These are phyloP conservation scores for Kondoa subrosea DNA, from an alignment of 768 basidiomycete genomes.

Conservation along the genomic window DNA sequence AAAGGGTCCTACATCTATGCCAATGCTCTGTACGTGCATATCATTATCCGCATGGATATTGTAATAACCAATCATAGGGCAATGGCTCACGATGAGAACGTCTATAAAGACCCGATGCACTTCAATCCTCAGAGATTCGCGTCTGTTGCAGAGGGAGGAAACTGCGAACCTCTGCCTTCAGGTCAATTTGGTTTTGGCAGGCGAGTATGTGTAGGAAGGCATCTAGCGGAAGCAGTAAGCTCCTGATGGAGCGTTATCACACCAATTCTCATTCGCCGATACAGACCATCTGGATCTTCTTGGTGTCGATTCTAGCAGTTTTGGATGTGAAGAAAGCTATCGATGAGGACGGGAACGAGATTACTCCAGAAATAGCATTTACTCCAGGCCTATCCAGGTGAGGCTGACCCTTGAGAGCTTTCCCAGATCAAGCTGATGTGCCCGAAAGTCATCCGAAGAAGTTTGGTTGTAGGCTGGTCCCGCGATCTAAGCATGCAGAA, in stretches of 20 bases:
- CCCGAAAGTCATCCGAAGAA: conserved; percentile 1
- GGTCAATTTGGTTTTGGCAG: conserved; percentile 3
- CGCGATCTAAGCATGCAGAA: background rate
- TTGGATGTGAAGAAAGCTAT: too few species aligned
- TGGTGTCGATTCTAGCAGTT: too few species aligned
- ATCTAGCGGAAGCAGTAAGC: conserved; percentile 2
- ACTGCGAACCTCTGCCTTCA: background rate
- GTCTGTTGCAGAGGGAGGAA: background rate
- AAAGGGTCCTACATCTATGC: conserved; percentile 2
- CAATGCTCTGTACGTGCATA: background rate
- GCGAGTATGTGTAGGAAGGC: conserved; percentile 3
- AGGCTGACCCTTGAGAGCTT: background rate
- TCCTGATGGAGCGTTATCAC: too few species aligned
- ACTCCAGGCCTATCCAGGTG: conserved; percentile 2
- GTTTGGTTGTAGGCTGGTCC: background rate
- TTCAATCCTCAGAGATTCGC: background rate
- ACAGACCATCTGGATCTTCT: too few species aligned
- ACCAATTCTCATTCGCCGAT: too few species aligned
- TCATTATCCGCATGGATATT: background rate
- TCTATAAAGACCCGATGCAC: background rate
- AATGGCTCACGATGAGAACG: background rate
- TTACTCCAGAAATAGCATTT: conserved; percentile 4
- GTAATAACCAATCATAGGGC: background rate
- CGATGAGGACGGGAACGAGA: conserved; percentile 1
- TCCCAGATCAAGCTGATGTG: background rate